phyloP scores from a whole-genome alignment of 1,284 basidiomycete species.

The Fistulina hepatica region DNA sequence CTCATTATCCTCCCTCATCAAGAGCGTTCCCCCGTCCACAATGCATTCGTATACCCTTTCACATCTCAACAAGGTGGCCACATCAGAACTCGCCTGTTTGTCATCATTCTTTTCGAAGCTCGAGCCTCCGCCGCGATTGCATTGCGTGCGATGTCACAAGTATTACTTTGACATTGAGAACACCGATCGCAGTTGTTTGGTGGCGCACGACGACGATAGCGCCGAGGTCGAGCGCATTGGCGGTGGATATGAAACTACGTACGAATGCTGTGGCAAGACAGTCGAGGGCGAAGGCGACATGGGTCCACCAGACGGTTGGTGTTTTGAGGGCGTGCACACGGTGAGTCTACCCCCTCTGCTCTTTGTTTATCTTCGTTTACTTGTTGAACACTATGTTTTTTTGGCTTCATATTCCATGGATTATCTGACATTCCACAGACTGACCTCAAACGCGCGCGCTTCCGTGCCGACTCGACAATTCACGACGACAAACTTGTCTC shows the following conservation, averaged over 20 bases:
- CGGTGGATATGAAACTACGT: slow-evolving; percentile 37
- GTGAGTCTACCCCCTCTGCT: slow-evolving; percentile 28
- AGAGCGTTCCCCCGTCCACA: too few species aligned
- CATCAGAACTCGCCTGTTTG: too few species aligned
- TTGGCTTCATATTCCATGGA: too few species aligned
- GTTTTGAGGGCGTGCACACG: slow-evolving; percentile 70
- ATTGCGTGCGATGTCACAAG: slow-evolving; percentile 65
- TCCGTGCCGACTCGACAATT: slow-evolving; percentile 60
- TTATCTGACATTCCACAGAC: slow-evolving; percentile 31
- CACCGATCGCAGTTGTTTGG: slow-evolving; percentile 39
- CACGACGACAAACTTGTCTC: slow-evolving; percentile 56
- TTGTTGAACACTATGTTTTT: slow-evolving; percentile 4
- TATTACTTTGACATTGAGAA: slow-evolving; percentile 50
- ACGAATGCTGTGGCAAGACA: slow-evolving; percentile 59
- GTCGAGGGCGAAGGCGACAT: slow-evolving; percentile 66
- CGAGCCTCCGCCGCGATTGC: slow-evolving; percentile 50
- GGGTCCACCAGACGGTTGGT: slow-evolving; percentile 75
- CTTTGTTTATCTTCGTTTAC: too few species aligned
- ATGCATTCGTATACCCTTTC: too few species aligned
- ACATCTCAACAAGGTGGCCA: too few species aligned
- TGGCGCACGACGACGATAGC: slow-evolving; percentile 40
- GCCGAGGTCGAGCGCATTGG: slow-evolving; percentile 33
- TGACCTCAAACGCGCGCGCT: slow-evolving; percentile 61
- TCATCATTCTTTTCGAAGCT: slow-evolving; percentile 56
- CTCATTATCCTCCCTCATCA: too few species aligned